Evolutionary conservation across 2,329 filamentous ascomycete species (phyloP).

Genomic region (Penicillium thymicola): DNA sequence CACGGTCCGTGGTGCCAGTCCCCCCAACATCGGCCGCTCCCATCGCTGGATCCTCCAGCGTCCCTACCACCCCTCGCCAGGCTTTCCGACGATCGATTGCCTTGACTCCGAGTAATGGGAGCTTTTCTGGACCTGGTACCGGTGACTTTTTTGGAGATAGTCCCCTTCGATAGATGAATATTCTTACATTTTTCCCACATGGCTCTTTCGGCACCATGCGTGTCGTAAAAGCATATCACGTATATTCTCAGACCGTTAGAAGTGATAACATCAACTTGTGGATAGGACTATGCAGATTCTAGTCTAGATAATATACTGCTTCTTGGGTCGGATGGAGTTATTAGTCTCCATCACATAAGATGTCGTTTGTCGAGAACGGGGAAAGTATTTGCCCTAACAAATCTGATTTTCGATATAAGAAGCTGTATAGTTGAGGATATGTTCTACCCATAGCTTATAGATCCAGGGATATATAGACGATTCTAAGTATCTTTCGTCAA

Average conservation of each 20-base stretch:
- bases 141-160: slow-evolving; percentile 41
- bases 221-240: background rate
- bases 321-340: background rate
- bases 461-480: too few relatives aligned
- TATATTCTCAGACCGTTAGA: background rate
- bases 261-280: background rate
- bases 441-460: too few relatives aligned
- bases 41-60: slow-evolving; percentile 24
- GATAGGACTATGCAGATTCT: background rate
- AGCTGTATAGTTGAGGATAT: too few relatives aligned
- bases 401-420: background rate
- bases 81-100: slow-evolving; percentile 42
- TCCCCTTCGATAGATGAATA: slow-evolving; percentile 32
- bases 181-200: background rate
- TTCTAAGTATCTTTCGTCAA: too few relatives aligned
- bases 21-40: slow-evolving; percentile 5
- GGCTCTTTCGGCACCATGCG: background rate
- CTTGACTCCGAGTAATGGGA: slow-evolving; percentile 43
- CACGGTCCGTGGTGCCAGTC: slow-evolving; percentile 8
- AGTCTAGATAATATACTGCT: background rate
- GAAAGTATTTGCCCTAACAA: background rate
- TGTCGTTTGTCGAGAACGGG: background rate
- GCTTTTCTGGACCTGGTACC: slow-evolving; percentile 36
- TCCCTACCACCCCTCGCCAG: slow-evolving; percentile 42
- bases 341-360: background rate